Conservation (phyloP, 1,139 yeast genomes). For the Hansenula anomala region DNA sequence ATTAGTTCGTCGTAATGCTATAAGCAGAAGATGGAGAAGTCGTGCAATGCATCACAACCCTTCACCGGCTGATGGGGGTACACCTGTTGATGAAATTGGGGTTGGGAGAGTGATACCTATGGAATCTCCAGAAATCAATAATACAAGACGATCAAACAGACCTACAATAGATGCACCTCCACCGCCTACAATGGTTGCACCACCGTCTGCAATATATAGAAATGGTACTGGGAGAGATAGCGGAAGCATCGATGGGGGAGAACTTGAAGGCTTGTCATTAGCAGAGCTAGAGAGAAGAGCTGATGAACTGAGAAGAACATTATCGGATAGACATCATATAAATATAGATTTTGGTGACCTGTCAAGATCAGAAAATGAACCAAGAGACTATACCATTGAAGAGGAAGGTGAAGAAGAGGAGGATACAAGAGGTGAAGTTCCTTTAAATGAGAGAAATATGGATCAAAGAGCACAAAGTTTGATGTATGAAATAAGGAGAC, state of each 20-base stretch:
- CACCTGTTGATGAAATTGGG: too few species aligned
- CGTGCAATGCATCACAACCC: too few species aligned
- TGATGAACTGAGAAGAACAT: conserved; percentile 4
- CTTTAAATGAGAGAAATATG: background rate
- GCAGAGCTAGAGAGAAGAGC: conserved; percentile 5
- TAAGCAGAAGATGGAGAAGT: background rate
- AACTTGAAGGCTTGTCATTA: conserved; percentile 1
- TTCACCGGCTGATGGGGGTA: too few species aligned
- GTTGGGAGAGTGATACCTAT: too few species aligned
- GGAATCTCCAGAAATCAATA: background rate
- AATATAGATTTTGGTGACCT: conserved; percentile 1
- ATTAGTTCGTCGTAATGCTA: conserved; percentile 1
- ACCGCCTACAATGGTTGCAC: too few species aligned
- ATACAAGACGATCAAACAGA: background rate
- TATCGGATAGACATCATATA: conserved; percentile 5
- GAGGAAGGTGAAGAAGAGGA: too few species aligned
- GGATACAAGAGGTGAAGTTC: background rate
- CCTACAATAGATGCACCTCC: too few species aligned
- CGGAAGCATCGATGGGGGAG: background rate
- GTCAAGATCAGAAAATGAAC: too few species aligned
- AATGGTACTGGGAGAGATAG: too few species aligned
- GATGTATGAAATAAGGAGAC: conserved; percentile 1
- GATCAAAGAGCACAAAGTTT: conserved; percentile 3
- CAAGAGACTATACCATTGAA: too few species aligned
- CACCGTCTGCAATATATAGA: too few species aligned